phyloP scores from a whole-genome alignment of 192 early-diverging fungal genomes.

The Podila epicladia region DNA sequence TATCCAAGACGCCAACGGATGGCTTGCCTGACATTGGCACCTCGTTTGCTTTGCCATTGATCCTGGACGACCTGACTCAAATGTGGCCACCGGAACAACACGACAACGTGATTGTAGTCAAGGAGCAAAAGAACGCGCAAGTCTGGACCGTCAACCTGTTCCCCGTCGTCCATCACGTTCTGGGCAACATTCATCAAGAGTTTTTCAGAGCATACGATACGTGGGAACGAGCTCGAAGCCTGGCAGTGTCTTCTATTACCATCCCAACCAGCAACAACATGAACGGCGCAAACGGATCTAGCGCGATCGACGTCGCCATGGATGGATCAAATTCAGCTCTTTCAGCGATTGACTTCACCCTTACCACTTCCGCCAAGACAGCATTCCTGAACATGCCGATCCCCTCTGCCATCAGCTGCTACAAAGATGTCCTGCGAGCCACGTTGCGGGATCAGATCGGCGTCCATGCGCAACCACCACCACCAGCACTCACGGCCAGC shows the following conservation, averaged over 20 bases:
- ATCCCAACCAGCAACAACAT: conserved; percentile 4
- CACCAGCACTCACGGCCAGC: not conserved
- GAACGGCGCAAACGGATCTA: not conserved
- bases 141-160: conserved; percentile 76
- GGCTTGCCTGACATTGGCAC: conserved; percentile 51
- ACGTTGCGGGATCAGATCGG: conserved; percentile 61
- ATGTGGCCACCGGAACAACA: conserved; percentile 83
- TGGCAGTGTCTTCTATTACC: conserved; percentile 45
- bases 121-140: conserved; percentile 55
- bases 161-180: conserved; percentile 67
- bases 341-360: conserved; percentile 31
- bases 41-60: conserved; percentile 62
- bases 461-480: conserved; percentile 7
- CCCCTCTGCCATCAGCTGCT: conserved; percentile 56
- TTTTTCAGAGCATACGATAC: conserved; percentile 72
- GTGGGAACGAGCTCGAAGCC: conserved; percentile 57
- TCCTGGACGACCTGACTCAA: conserved; percentile 74
- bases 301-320: not conserved
- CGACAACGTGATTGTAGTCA: conserved; percentile 80
- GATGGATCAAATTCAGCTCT: not conserved
- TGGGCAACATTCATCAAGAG: conserved; percentile 63
- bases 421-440: conserved; percentile 58
- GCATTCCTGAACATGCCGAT: conserved; percentile 41
- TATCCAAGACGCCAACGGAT: conserved; percentile 41
- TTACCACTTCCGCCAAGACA: conserved; percentile 30